A percentile compares a stretch with the other conserved stretches of the same genome.
These are phyloP conservation scores for Sordariomycetes sp. DNA, from an alignment of 2,329 filamentous ascomycete genomes.

Conservation along the genomic window DNA sequence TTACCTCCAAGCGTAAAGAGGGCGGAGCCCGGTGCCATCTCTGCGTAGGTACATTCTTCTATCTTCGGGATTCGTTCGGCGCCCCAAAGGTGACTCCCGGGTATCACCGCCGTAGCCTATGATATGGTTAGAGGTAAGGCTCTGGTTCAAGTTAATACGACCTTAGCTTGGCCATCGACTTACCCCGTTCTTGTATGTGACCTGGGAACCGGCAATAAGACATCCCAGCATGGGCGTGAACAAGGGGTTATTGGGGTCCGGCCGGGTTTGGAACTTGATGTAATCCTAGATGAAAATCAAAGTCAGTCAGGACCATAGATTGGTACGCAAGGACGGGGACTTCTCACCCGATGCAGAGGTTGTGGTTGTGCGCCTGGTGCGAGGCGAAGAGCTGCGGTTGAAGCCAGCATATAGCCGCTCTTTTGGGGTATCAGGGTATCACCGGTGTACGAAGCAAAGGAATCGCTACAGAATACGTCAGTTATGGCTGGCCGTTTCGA, in stretches of 20 bases:
- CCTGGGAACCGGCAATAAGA: constrained; percentile 1
- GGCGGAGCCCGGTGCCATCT: constrained; percentile 4
- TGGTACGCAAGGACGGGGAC: no score
- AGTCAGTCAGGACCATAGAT: no score
- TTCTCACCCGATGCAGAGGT: no score
- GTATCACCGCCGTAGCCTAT: constrained; percentile 3
- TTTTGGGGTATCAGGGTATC: no score
- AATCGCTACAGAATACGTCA: no score
- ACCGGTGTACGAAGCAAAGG: no score
- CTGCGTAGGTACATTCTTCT: constrained; percentile 2
- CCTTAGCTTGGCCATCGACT: no score
- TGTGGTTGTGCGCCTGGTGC: no score
- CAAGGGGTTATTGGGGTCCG: constrained; percentile 1
- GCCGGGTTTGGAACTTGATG: not conserved
- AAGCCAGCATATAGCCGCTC: no score
- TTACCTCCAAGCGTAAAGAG: constrained; percentile 5
- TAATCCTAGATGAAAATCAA: not conserved
- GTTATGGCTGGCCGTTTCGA: no score
- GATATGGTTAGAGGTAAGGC: not conserved
- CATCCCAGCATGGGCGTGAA: constrained; percentile 4
- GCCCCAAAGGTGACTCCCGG: constrained; percentile 4
- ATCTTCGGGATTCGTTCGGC: not conserved
- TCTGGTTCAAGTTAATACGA: not conserved
- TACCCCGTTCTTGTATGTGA: constrained; percentile 4
- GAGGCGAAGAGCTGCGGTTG: no score